A percentile compares a stretch with the other conserved stretches of the same genome.
Conservation (phyloP, 2,329 filamentous ascomycete genomes). For the Talaromyces sp. region DNA sequence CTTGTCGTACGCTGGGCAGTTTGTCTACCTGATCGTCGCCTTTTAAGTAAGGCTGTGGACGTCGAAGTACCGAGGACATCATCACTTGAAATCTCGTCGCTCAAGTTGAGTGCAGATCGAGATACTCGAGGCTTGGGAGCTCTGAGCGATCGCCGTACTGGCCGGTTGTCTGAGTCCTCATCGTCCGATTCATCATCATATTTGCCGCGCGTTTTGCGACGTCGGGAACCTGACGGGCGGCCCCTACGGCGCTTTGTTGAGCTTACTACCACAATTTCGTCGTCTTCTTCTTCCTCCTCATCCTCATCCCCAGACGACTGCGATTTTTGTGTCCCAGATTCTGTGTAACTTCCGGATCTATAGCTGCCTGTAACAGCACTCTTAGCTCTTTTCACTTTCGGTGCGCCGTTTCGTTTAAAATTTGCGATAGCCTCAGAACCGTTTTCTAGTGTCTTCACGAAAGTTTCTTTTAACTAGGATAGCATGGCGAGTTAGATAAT, state of each 20-base stretch:
- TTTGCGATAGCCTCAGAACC: constrained; percentile 25
- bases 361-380: background rate
- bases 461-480: constrained; percentile 27
- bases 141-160: constrained; percentile 13
- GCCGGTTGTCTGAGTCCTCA: background rate
- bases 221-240: constrained; percentile 8
- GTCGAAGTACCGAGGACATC: constrained; percentile 22
- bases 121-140: background rate
- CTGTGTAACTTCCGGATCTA: background rate
- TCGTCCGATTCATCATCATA: constrained; percentile 3
- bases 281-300: background rate
- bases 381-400: background rate
- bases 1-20: constrained; percentile 14
- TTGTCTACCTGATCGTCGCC: constrained; percentile 19
- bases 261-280: constrained; percentile 3
- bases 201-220: background rate
- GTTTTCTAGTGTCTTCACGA: constrained; percentile 29
- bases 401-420: constrained; percentile 22
- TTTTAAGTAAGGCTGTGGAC: constrained; percentile 13
- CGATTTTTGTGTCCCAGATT: constrained; percentile 19
- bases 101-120: constrained; percentile 17
- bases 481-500: constrained; percentile 6
- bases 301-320: constrained; percentile 17
- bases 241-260: constrained; percentile 1
- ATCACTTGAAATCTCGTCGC: constrained; percentile 27